phyloP scores from a whole-genome alignment of 23 red algal genomes.

The Gracilaria domingensis region DNA sequence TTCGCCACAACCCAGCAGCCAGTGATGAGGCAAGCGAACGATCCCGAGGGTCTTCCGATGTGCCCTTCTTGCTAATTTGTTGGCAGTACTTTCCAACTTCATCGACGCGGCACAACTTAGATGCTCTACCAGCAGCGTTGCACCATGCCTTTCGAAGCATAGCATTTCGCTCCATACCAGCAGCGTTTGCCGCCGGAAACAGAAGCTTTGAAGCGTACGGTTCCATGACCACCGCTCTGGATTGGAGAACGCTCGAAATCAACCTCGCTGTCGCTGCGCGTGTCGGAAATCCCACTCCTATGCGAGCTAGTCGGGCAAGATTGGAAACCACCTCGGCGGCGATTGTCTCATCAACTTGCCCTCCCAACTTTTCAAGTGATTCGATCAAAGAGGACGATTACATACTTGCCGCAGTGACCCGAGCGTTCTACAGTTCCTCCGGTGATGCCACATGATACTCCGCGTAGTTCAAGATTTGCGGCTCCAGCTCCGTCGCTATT shows the following conservation, averaged over 20 bases:
- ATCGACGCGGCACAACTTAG: constrained; percentile 20
- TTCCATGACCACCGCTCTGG: constrained; percentile 55
- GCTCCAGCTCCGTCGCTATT: constrained; percentile 70
- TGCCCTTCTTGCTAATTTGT: constrained; percentile 47
- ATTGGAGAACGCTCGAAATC: constrained; percentile 45
- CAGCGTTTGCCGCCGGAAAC: constrained; percentile 51
- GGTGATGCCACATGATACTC: constrained; percentile 69
- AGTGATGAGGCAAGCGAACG: constrained; percentile 68
- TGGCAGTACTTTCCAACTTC: constrained; percentile 56
- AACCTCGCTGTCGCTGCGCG: constrained; percentile 76
- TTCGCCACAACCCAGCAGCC: constrained; percentile 50
- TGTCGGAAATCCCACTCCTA: constrained; percentile 78
- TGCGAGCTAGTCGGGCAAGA: constrained; percentile 55
- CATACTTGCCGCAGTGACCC: constrained; percentile 55
- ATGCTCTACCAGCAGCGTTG: constrained; percentile 52
- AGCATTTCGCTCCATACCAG: constrained; percentile 54
- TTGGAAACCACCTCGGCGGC: constrained; percentile 31
- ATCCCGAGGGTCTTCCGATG: constrained; percentile 51
- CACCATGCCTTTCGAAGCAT: constrained; percentile 67
- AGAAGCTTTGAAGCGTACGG: constrained; percentile 63
- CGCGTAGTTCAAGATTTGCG: constrained; percentile 67
- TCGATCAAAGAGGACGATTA: constrained; percentile 71
- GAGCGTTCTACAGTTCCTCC: constrained; percentile 61
- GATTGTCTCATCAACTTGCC: constrained; percentile 71
- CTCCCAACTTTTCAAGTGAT: constrained; percentile 55